Evolutionary conservation across 2,329 filamentous ascomycete genomes (phyloP).

Genomic region (Metarhizium sp.): DNA sequence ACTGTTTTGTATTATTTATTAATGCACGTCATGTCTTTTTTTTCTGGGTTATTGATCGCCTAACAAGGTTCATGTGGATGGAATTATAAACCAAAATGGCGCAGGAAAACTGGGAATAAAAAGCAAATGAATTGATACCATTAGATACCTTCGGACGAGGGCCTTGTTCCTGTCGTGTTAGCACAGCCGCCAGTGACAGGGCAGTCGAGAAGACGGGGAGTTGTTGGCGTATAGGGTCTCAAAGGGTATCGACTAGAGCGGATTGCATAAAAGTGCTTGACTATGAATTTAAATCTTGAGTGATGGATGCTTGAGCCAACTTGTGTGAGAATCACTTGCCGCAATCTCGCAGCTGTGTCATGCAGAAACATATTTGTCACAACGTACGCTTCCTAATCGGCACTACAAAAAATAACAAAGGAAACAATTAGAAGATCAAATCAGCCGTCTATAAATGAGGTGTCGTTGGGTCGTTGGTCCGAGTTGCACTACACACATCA

Average conservation of each 20-base stretch:
- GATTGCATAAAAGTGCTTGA: neutral
- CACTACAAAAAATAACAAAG: no score
- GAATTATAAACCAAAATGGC: neutral
- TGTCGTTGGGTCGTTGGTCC: no score
- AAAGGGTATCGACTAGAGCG: neutral
- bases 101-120: neutral
- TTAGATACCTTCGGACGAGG: neutral
- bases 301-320: neutral
- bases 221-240: conserved; percentile 1
- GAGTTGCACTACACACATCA: no score
- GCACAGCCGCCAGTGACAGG: neutral
- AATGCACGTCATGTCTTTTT: neutral
- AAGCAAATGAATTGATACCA: conserved; percentile 2
- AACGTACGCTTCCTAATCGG: no score
- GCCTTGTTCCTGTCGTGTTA: neutral
- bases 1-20: neutral
- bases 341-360: neutral
- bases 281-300: neutral
- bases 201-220: neutral
- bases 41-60: neutral
- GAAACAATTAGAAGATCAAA: no score
- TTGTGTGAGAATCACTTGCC: no score
- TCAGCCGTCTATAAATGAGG: no score
- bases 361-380: neutral
- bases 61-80: neutral